A percentile compares a stretch with the other conserved stretches of the same genome.
Evolutionary conservation across 1,139 yeast genomes (phyloP).

Genomic region (Yamadazyma atmosphaerica): DNA sequence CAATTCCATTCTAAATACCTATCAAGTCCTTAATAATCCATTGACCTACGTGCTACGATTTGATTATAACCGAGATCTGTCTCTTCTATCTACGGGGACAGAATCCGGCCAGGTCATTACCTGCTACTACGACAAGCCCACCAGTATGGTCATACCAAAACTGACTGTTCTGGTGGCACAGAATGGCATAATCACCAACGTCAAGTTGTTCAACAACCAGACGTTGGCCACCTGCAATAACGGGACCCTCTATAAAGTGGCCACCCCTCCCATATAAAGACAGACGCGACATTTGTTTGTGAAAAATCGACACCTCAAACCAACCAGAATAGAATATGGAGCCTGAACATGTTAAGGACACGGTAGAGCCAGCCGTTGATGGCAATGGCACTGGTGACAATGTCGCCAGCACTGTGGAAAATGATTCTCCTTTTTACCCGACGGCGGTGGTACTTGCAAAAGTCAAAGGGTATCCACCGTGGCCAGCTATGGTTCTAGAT

Average conservation of each 20-base stretch:
- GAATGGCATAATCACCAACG: slow-evolving; percentile 9
- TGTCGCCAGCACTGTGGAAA: too few relatives aligned
- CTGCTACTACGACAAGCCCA: slow-evolving; percentile 3
- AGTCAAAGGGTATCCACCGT: slow-evolving; percentile 75
- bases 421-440: too few relatives aligned
- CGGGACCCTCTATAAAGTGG: slow-evolving; percentile 10
- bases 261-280: too few relatives aligned
- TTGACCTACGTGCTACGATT: not conserved
- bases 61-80: not conserved
- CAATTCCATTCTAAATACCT: slow-evolving; percentile 6
- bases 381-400: too few relatives aligned
- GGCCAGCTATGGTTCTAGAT: slow-evolving; percentile 82
- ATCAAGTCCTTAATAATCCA: slow-evolving; percentile 2
- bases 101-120: not conserved
- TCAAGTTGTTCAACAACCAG: slow-evolving; percentile 8
- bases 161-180: not conserved
- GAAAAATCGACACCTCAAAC: too few relatives aligned
- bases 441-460: slow-evolving; percentile 75
- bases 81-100: not conserved
- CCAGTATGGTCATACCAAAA: slow-evolving; percentile 6
- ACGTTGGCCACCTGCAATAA: slow-evolving; percentile 10
- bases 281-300: not conserved
- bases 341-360: not conserved
- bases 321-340: too few relatives aligned
- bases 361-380: not conserved